Evolutionary conservation across 805 yeast species (phyloP).

Genomic region (Wickerhamomyces subpelliculosus): DNA sequence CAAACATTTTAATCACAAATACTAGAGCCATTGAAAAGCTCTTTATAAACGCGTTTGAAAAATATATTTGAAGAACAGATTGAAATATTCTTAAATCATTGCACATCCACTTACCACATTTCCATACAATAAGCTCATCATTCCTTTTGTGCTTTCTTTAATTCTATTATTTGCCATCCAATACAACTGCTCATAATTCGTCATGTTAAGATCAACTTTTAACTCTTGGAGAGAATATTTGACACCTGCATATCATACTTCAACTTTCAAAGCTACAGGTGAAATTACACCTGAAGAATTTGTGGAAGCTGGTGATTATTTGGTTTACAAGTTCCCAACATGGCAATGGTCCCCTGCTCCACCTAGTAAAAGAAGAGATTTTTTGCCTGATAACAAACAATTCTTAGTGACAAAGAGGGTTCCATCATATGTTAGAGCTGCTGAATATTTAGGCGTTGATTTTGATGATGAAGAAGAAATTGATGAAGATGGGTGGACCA

Average conservation of each 20-base stretch:
- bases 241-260: slow-evolving; percentile 83
- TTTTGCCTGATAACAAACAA: slow-evolving; percentile 83
- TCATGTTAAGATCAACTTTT: slow-evolving; percentile 66
- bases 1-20: too few species aligned
- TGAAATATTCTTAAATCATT: too few species aligned
- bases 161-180: neutral
- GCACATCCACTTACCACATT: too few species aligned
- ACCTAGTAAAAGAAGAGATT: slow-evolving; percentile 48
- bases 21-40: too few species aligned
- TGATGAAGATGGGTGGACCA: slow-evolving; percentile 56
- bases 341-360: slow-evolving; percentile 86
- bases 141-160: neutral
- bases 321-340: slow-evolving; percentile 88
- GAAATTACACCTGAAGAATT: slow-evolving; percentile 95
- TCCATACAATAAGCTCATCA: too few species aligned
- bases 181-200: neutral
- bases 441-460: slow-evolving; percentile 37
- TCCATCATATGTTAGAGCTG: slow-evolving; percentile 74
- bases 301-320: slow-evolving; percentile 88
- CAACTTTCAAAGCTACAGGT: slow-evolving; percentile 81
- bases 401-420: slow-evolving; percentile 83
- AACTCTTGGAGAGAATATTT: slow-evolving; percentile 86
- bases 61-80: too few species aligned
- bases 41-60: too few species aligned
- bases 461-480: slow-evolving; percentile 28